phyloP scores from a whole-genome alignment of 352 stramenopile genomes.

The Phytophthora parvispora region DNA sequence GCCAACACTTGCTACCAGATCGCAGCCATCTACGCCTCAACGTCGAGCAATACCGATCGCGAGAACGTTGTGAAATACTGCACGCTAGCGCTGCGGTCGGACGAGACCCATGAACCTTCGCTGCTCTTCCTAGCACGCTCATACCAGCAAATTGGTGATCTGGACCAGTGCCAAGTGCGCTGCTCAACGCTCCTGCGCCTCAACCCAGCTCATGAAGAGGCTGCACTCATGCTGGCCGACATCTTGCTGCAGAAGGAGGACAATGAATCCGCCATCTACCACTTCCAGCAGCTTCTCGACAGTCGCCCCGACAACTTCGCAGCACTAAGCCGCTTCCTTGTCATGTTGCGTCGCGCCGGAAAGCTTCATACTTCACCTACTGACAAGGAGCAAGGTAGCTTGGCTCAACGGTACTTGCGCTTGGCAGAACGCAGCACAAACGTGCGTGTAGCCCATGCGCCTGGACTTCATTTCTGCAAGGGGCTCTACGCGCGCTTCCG shows the following conservation, averaged over 20 bases:
- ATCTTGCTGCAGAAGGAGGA: constrained; percentile 92
- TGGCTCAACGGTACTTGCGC: constrained; percentile 78
- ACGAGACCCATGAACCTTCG: constrained; percentile 86
- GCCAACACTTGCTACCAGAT: constrained; percentile 90
- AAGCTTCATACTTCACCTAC: constrained; percentile 67
- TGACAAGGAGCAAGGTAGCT: constrained; percentile 27
- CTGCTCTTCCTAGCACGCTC: constrained; percentile 88
- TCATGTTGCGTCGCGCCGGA: constrained; percentile 88
- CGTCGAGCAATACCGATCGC: constrained; percentile 21
- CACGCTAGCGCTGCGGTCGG: constrained; percentile 75
- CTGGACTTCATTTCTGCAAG: constrained; percentile 93
- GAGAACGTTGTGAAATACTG: constrained; percentile 88
- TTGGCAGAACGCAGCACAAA: constrained; percentile 79
- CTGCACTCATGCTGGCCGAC: constrained; percentile 93
- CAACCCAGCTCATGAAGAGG: constrained; percentile 87
- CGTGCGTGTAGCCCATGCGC: constrained; percentile 76
- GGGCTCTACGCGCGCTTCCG: constrained; percentile 91
- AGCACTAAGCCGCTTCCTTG: constrained; percentile 90
- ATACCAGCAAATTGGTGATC: constrained; percentile 75
- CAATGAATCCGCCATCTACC: constrained; percentile 89
- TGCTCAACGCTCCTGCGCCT: constrained; percentile 87
- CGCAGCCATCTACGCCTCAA: constrained; percentile 70
- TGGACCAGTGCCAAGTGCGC: constrained; percentile 89
- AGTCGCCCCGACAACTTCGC: constrained; percentile 93
- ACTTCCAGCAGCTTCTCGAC: constrained; percentile 92